Percentiles rank a stretch among this genome's conserved stretches.
phyloP scores from a whole-genome alignment of 495 filamentous ascomycete species.

The Antarctomyces pellizariae region DNA sequence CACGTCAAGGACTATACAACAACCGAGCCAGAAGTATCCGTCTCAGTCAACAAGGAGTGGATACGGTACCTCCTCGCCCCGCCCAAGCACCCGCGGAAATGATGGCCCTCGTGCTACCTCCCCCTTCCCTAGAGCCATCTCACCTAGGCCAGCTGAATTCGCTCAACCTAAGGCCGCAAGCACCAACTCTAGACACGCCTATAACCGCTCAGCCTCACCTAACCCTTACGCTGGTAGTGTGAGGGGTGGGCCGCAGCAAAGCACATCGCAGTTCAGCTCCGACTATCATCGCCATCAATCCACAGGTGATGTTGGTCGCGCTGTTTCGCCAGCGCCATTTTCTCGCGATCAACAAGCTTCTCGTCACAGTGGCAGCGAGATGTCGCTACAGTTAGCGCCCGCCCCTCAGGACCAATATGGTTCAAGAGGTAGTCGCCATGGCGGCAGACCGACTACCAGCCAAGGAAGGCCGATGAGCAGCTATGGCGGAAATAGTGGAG shows the following conservation, averaged over 20 bases:
- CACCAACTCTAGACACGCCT: constrained; percentile 17
- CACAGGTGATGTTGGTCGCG: constrained; percentile 26
- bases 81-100: constrained; percentile 21
- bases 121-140: constrained; percentile 24
- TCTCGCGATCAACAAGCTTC: constrained; percentile 24
- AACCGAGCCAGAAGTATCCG: constrained; percentile 68
- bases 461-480: constrained; percentile 27
- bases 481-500: constrained; percentile 32
- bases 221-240: constrained; percentile 24
- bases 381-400: constrained; percentile 42
- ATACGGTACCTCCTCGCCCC: constrained; percentile 8
- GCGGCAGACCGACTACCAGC: constrained; percentile 16
- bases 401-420: constrained; percentile 25
- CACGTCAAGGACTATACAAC: constrained; percentile 81
- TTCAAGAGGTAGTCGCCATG: constrained; percentile 23
- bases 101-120: constrained; percentile 26
- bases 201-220: constrained; percentile 26
- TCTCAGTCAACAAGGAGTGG: constrained; percentile 25
- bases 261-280: constrained; percentile 12
- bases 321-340: constrained; percentile 32
- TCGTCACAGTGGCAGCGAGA: constrained; percentile 37
- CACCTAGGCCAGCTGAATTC: constrained; percentile 31
- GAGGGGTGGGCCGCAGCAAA: too few relatives aligned
- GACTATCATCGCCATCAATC: constrained; percentile 33
- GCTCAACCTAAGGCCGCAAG: too few relatives aligned